Conservation (phyloP, 2,329 filamentous ascomycete species). For the Colletotrichum sp. region DNA sequence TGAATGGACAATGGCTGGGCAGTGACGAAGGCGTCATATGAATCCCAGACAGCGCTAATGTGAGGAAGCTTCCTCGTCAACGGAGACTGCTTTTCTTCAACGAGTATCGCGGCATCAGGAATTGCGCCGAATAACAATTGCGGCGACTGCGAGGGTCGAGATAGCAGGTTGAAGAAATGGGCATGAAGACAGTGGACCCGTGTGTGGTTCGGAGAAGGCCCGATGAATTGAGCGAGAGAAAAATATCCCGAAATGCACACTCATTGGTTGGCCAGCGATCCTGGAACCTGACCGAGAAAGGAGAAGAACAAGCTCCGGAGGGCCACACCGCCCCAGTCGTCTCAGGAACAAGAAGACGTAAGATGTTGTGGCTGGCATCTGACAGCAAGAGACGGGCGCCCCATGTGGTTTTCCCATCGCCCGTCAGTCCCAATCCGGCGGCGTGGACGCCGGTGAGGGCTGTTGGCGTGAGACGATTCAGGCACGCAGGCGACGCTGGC, state of each 20-base stretch:
- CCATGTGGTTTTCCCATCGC: not conserved
- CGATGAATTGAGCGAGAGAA: slow-evolving; percentile 18
- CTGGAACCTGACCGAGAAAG: slow-evolving; percentile 10
- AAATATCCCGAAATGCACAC: slow-evolving; percentile 2
- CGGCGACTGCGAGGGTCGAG: not conserved
- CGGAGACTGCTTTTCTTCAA: not conserved
- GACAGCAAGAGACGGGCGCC: not conserved
- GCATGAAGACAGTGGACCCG: slow-evolving; percentile 2
- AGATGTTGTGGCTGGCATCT: not conserved
- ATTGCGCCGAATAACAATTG: not conserved
- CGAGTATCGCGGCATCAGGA: not conserved
- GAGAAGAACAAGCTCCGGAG: not conserved
- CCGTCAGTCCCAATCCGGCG: not conserved
- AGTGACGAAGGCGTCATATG: not conserved
- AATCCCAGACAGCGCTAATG: not conserved
- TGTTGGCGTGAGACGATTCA: slow-evolving; percentile 1
- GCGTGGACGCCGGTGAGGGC: not conserved
- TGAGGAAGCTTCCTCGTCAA: not conserved
- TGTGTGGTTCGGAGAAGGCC: slow-evolving; percentile 10
- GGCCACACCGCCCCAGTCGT: not conserved
- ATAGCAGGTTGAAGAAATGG: not conserved
- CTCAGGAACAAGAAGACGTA: not conserved
- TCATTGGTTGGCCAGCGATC: not conserved
- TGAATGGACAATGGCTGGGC: not conserved
- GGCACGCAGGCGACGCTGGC: not conserved